These are phyloP conservation scores for Capsicum pubescens DNA, from an alignment of 257 asterid genomes.

Conservation along the genomic window DNA sequence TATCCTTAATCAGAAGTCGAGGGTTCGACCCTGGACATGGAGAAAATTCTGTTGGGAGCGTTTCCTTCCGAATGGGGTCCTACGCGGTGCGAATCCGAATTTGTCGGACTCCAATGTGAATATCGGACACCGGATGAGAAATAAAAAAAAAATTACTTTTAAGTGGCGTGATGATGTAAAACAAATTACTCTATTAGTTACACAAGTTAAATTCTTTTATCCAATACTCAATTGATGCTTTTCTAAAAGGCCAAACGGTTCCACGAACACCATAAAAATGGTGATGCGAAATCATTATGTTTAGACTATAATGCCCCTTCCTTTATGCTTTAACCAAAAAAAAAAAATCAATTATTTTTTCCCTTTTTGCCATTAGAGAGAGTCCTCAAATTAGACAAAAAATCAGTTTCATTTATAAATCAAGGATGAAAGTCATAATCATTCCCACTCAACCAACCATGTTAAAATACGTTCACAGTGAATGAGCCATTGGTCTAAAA, in stretches of 20 bases:
- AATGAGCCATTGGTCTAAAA: slow-evolving; percentile 24
- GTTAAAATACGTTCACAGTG: background rate
- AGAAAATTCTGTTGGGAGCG: no score
- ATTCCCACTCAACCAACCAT: slow-evolving; percentile 20
- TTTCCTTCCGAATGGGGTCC: no score
- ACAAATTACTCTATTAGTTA: no score
- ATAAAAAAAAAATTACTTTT: background rate
- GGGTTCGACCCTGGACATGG: no score
- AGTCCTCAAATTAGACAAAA: background rate
- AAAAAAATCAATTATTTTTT: background rate
- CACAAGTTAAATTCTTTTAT: background rate
- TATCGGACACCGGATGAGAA: no score
- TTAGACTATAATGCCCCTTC: background rate
- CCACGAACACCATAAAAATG: background rate
- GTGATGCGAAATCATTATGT: background rate
- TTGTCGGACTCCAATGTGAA: no score
- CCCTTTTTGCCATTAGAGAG: background rate
- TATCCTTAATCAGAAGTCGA: no score
- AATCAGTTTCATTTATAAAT: background rate
- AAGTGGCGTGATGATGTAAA: background rate
- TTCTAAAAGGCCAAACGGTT: background rate
- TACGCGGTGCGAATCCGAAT: no score
- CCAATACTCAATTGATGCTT: background rate
- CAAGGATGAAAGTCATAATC: background rate
- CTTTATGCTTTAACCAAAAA: background rate